These are phyloP conservation scores for Helianthus annuus DNA, from an alignment of 129 eudicot species.

Conservation along the genomic window DNA sequence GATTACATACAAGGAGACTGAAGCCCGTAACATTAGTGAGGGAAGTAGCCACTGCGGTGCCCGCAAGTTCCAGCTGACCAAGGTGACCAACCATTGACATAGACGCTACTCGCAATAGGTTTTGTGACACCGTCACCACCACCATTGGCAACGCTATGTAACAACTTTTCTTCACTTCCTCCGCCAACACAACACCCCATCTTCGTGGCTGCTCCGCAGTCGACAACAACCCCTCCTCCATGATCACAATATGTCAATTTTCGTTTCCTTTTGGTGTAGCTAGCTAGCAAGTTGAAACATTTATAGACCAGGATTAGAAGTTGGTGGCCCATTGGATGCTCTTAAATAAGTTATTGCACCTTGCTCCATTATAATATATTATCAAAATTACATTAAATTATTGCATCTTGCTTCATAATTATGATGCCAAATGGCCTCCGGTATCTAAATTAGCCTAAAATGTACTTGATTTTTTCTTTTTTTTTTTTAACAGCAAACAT, in stretches of 20 bases:
- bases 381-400: background rate
- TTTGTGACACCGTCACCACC: slow-evolving; percentile 38
- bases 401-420: no score
- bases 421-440: no score
- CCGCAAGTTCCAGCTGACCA: slow-evolving; percentile 51
- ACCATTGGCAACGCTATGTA: slow-evolving; percentile 55
- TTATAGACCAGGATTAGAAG: slow-evolving; percentile 6
- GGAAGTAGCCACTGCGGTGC: slow-evolving; percentile 60
- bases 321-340: slow-evolving; percentile 29
- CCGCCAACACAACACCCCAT: slow-evolving; percentile 25
- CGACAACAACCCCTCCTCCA: slow-evolving; percentile 33
- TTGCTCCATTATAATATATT: background rate
- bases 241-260: slow-evolving; percentile 9
- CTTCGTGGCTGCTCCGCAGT: background rate
- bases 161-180: slow-evolving; percentile 53
- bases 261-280: slow-evolving; percentile 7
- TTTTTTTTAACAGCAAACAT: no score
- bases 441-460: no score
- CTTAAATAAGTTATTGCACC: background rate
- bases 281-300: slow-evolving; percentile 14
- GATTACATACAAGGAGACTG: slow-evolving; percentile 49
- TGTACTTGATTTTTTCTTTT: no score
- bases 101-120: slow-evolving; percentile 44
- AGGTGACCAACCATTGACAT: slow-evolving; percentile 83
- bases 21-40: slow-evolving; percentile 69